A percentile compares a stretch with the other conserved stretches of the same genome.
These are phyloP conservation scores for Exophiala mesophila DNA, from an alignment of 2,329 filamentous ascomycete genomes.

Conservation along the genomic window DNA sequence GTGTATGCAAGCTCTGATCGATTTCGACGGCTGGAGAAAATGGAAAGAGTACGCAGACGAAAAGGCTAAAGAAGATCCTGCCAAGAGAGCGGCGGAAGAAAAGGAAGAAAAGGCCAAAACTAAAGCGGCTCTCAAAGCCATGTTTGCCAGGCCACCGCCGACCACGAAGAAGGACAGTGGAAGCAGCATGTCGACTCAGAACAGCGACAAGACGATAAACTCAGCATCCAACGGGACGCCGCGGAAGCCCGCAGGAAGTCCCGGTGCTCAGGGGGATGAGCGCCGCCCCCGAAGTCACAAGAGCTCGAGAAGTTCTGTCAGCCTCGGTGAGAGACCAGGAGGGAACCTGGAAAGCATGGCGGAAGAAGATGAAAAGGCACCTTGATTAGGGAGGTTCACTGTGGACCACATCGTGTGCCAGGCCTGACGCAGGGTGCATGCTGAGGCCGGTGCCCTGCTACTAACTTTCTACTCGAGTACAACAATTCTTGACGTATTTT, in stretches of 20 bases:
- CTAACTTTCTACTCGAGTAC: too few relatives aligned
- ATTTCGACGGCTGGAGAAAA: conserved; percentile 95
- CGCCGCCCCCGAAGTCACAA: conserved; percentile 9
- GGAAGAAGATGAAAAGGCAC: conserved; percentile 20
- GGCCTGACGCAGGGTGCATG: too few relatives aligned
- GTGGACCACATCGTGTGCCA: too few relatives aligned
- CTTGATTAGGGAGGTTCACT: too few relatives aligned
- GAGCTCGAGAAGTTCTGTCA: conserved; percentile 14
- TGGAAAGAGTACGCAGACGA: conserved; percentile 75
- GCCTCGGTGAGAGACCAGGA: conserved; percentile 3
- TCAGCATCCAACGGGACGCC: conserved; percentile 13
- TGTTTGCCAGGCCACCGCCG: conserved; percentile 24
- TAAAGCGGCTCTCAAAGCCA: conserved; percentile 25
- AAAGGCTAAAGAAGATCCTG: conserved; percentile 26
- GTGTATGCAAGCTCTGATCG: conserved; percentile 98
- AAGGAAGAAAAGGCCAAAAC: conserved; percentile 27
- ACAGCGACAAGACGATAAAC: conserved; percentile 7
- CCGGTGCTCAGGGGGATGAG: conserved; percentile 3
- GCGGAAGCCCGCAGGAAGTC: conserved; percentile 8
- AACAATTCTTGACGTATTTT: too few relatives aligned
- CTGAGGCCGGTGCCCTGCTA: too few relatives aligned
- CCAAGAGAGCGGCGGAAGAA: conserved; percentile 23
- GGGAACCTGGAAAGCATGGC: conserved; percentile 20
- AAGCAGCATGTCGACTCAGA: conserved; percentile 6
- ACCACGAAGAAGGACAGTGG: conserved; percentile 17